phyloP scores from a whole-genome alignment of 192 early-diverging fungal species.

The Rhizoclosmatium sp. region DNA sequence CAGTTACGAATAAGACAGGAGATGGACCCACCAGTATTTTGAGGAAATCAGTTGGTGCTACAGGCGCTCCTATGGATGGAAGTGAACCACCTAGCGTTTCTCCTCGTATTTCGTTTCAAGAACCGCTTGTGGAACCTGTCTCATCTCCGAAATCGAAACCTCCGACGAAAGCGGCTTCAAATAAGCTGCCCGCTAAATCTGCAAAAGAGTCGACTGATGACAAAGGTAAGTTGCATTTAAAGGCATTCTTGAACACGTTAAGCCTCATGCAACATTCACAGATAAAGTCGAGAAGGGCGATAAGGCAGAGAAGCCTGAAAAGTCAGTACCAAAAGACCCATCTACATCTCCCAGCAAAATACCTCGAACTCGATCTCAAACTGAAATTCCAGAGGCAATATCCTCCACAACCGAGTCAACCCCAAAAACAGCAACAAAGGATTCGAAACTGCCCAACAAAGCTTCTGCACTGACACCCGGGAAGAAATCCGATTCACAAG shows the following conservation, averaged over 20 bases:
- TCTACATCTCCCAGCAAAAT: too few relatives aligned
- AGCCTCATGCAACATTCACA: too few relatives aligned
- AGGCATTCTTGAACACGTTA: too few relatives aligned
- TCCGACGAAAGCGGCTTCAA: not conserved
- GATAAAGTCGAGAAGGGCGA: too few relatives aligned
- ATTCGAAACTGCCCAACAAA: too few relatives aligned
- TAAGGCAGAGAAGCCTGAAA: too few relatives aligned
- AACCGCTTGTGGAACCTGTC: not conserved
- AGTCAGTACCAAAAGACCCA: too few relatives aligned
- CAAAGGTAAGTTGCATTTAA: not conserved
- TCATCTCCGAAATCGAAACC: not conserved
- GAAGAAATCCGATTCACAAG: not conserved
- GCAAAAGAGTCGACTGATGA: not conserved
- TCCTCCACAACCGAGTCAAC: too few relatives aligned
- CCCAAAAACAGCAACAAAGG: too few relatives aligned
- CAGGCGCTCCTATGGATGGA: not conserved
- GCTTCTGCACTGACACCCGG: too few relatives aligned
- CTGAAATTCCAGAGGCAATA: too few relatives aligned
- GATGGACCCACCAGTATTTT: conserved; percentile 26
- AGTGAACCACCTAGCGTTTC: not conserved
- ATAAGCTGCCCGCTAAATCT: not conserved
- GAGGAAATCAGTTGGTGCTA: not conserved
- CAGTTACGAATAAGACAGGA: not conserved
- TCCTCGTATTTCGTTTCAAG: not conserved
- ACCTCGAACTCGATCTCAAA: too few relatives aligned